These are phyloP conservation scores for Coniella lustricola DNA, from an alignment of 2,329 filamentous ascomycete species.

Conservation along the genomic window DNA sequence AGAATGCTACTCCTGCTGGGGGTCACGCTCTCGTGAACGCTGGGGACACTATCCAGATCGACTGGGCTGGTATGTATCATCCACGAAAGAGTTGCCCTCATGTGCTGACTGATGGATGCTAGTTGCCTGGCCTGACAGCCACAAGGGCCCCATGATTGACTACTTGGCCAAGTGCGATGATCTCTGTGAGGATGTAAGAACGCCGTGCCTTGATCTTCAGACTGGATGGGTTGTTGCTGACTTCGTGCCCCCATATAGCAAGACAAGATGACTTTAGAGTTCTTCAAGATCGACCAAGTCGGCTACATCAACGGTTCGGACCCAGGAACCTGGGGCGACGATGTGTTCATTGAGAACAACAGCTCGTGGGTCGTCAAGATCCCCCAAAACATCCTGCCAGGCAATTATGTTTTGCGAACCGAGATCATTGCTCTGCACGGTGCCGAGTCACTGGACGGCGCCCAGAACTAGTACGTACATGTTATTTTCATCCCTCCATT, in stretches of 20 bases:
- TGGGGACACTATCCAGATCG: slow-evolving; percentile 22
- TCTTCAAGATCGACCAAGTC: slow-evolving; percentile 30
- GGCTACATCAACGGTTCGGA: slow-evolving; percentile 22
- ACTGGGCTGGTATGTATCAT: slow-evolving; percentile 7
- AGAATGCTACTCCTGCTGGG: slow-evolving; percentile 24
- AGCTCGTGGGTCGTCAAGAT: slow-evolving; percentile 38
- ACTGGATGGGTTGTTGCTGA: no score
- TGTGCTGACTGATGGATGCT: not conserved
- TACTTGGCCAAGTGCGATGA: slow-evolving; percentile 29
- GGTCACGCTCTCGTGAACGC: slow-evolving; percentile 24
- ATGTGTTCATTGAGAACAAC: slow-evolving; percentile 37
- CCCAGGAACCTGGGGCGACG: slow-evolving; percentile 28
- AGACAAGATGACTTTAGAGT: slow-evolving; percentile 28
- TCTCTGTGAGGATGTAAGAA: slow-evolving; percentile 25
- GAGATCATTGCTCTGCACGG: slow-evolving; percentile 40
- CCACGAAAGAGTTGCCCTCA: no score
- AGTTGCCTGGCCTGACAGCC: slow-evolving; percentile 11
- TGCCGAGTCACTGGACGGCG: slow-evolving; percentile 30
- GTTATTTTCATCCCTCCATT: no score
- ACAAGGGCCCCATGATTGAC: slow-evolving; percentile 27
- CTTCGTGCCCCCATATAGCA: no score
- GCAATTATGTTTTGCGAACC: slow-evolving; percentile 40
- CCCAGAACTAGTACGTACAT: slow-evolving; percentile 31
- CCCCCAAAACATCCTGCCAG: slow-evolving; percentile 30
- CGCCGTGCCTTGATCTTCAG: no score